Evolutionary conservation across 225 moss, liverwort and hornwort species (phyloP), one percentile per base, ranked within the genome.

Genomic region (Physcomitrium patens): DNA sequence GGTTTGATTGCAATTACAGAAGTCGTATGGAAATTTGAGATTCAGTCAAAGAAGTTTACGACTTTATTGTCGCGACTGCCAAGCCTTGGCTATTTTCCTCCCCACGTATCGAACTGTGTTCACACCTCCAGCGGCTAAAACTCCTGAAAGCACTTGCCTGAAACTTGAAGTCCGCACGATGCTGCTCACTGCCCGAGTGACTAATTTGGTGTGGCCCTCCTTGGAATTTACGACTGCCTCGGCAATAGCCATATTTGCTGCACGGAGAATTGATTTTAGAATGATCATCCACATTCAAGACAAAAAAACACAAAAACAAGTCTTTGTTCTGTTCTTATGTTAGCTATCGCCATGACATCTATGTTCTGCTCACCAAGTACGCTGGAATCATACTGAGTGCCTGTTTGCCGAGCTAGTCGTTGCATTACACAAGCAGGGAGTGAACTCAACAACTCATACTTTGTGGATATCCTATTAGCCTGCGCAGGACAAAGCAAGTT

Each of bases 101-200:
- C 89, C 84, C 44, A 94, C 84, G 70, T 99, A 99, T 26, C 90
- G 91, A 24, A 85, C 14, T 42, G 91, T 91, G 76, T 90, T 93
- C 28, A 86, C 77, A 45, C 94, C 93, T 72, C 97, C 97, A 31
- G 97, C 97, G 41, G 91, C 97, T 11, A 99, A 89, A 60, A 94
- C 73, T 3, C 97, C 97, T 69, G 94, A 99, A 18, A 95, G 67
- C 86, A 83, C 73, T 81, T 99, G 97, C 81, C 93, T 89, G 71
- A 91, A 75, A 74, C 97, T 99, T 43, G 97, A 99, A 12, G 68
- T 66, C 62, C 93, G 84, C 67, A 99, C 94, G 75, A 93, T 82
- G 67, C 83, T 87, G 73, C 87, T 82, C 68, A 93, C 82, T 63
- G 91, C 94, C 68, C 58, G 78, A 9, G 82, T 77, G 50, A 99